Evolutionary conservation across 2,329 filamentous ascomycete genomes (phyloP).

Genomic region (Pestalotiopsis sp.): DNA sequence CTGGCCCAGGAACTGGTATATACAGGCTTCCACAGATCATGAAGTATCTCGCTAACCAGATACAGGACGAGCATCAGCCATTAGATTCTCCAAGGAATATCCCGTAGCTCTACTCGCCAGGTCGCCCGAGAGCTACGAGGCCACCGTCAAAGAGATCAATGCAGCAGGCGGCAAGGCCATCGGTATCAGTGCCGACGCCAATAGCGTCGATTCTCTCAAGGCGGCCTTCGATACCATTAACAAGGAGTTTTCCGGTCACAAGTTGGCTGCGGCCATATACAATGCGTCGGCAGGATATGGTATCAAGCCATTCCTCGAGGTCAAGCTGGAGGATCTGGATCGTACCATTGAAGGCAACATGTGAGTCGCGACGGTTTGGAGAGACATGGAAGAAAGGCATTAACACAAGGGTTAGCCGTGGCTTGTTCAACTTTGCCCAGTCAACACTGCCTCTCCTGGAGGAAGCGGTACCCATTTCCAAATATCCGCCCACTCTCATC

Average conservation of each 20-base stretch:
- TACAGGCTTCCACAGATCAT: neutral
- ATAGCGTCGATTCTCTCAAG: conserved; percentile 41
- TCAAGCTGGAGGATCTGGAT: conserved; percentile 50
- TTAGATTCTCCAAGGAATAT: conserved; percentile 65
- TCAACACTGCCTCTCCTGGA: conserved; percentile 71
- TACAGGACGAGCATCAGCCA: conserved; percentile 50
- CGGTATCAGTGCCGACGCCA: conserved; percentile 68
- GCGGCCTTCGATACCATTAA: conserved; percentile 64
- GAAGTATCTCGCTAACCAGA: neutral
- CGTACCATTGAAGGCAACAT: conserved; percentile 46
- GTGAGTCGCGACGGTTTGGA: conserved; percentile 31
- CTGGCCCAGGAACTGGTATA: conserved; percentile 64
- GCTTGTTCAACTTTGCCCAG: conserved; percentile 78
- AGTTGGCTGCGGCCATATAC: conserved; percentile 68
- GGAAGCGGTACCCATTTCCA: conserved; percentile 54
- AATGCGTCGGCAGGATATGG: conserved; percentile 62
- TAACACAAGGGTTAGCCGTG: conserved; percentile 47
- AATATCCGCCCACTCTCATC: conserved; percentile 76
- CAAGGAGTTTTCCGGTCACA: conserved; percentile 57
- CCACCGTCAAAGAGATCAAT: conserved; percentile 70
- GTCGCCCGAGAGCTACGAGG: conserved; percentile 63
- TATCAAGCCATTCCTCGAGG: conserved; percentile 59
- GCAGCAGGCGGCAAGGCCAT: conserved; percentile 67
- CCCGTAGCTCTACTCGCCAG: conserved; percentile 75
- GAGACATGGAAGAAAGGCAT: neutral